phyloP scores from a whole-genome alignment of 148 eudicot species.

The Rhododendron simsii region DNA sequence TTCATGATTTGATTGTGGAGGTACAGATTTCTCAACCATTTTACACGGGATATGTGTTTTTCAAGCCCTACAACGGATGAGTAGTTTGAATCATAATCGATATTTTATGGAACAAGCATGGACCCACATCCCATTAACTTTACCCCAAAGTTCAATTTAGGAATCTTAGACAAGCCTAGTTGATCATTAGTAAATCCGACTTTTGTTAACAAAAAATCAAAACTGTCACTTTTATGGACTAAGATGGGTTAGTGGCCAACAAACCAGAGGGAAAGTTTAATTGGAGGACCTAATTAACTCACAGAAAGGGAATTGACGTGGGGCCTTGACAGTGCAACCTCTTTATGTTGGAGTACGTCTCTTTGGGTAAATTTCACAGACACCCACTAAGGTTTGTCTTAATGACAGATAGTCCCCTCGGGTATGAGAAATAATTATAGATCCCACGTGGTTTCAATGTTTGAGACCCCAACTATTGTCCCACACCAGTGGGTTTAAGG shows the following conservation, averaged over 20 bases:
- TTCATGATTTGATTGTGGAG: no score
- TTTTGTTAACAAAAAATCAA: neutral
- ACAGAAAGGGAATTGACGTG: neutral
- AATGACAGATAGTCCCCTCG: no score
- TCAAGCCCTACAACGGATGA: neutral
- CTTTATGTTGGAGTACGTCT: neutral
- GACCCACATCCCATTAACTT: neutral
- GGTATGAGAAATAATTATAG: no score
- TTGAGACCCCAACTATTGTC: no score
- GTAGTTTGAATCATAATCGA: neutral
- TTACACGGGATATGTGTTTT: neutral
- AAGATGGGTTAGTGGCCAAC: neutral
- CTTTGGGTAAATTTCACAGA: neutral
- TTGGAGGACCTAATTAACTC: neutral
- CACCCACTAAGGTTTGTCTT: neutral
- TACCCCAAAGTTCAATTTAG: neutral
- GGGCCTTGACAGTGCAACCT: neutral
- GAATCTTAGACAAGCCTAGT: neutral
- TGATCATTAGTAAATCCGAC: neutral
- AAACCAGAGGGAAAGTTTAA: neutral
- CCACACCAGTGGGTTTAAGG: no score
- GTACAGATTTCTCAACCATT: no score
- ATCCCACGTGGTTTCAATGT: no score
- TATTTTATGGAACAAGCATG: neutral
- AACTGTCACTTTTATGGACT: neutral